These are phyloP conservation scores for Pleurotus cornucopiae DNA, from an alignment of 768 basidiomycete species.

Conservation along the genomic window DNA sequence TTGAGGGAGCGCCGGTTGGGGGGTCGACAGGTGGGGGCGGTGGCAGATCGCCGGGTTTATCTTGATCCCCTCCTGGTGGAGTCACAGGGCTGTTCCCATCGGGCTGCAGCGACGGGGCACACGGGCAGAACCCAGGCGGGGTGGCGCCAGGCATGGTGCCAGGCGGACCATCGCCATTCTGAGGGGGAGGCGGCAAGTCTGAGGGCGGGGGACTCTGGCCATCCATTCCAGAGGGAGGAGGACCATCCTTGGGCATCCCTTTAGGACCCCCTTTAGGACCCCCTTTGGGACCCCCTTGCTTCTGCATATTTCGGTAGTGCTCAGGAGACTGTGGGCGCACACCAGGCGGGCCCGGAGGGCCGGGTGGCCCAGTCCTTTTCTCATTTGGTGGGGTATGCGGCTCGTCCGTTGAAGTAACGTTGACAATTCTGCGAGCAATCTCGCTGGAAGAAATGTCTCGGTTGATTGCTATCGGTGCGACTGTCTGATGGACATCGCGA, in stretches of 20 bases:
- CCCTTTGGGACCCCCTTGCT: background rate
- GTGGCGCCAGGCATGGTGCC: background rate
- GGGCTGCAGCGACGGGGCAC: no score
- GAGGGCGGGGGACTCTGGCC: background rate
- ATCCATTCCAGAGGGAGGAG: background rate
- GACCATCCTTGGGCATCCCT: background rate
- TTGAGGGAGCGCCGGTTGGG: no score
- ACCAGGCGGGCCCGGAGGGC: no score
- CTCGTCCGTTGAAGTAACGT: background rate
- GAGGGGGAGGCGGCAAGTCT: background rate
- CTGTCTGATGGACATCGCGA: slow-evolving; percentile 1
- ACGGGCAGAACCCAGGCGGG: no score
- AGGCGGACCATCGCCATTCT: background rate
- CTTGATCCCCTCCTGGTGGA: background rate
- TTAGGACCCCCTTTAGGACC: background rate
- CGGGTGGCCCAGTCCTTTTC: no score
- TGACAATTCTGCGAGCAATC: background rate
- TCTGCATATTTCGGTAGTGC: no score
- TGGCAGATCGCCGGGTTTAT: background rate
- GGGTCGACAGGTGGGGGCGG: background rate
- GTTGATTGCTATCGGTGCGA: no score
- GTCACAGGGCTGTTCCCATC: background rate
- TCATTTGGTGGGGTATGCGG: no score
- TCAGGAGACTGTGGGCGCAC: no score
- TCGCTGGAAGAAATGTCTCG: background rate